Percentiles rank a stretch among this genome's conserved stretches.
Evolutionary conservation across 352 stramenopile species (phyloP).

Genomic region (Phytophthora nicotianae): DNA sequence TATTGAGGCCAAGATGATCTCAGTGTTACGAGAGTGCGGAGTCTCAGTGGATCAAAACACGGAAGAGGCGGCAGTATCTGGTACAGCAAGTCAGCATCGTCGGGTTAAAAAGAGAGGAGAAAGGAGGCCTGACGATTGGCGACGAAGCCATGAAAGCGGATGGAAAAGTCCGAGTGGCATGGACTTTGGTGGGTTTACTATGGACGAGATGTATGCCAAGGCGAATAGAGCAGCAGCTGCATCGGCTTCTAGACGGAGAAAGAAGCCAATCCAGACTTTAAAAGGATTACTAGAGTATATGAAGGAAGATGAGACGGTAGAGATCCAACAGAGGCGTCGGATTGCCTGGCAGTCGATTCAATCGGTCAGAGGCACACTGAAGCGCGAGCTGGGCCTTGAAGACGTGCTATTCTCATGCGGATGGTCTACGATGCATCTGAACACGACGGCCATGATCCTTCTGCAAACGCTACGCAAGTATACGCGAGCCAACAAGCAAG

Average conservation of each 20-base stretch:
- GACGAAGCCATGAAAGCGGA: slow-evolving; percentile 2
- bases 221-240: slow-evolving; percentile 22
- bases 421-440: slow-evolving; percentile 67
- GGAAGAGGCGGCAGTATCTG: slow-evolving; percentile 8
- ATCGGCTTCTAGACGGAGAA: slow-evolving; percentile 26
- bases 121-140: slow-evolving; percentile 14
- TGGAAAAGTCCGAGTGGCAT: slow-evolving; percentile 34
- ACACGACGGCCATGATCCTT: slow-evolving; percentile 62
- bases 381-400: slow-evolving; percentile 55
- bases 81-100: slow-evolving; percentile 6
- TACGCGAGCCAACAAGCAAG: slow-evolving; percentile 37
- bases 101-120: slow-evolving; percentile 8
- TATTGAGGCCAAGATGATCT: slow-evolving; percentile 56
- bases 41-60: slow-evolving; percentile 27
- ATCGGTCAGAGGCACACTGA: slow-evolving; percentile 51
- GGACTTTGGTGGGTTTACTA: slow-evolving; percentile 62
- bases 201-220: slow-evolving; percentile 48
- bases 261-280: slow-evolving; percentile 46
- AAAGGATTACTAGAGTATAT: slow-evolving; percentile 49
- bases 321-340: slow-evolving; percentile 43
- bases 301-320: slow-evolving; percentile 39
- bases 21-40: slow-evolving; percentile 58
- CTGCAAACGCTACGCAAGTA: slow-evolving; percentile 65
- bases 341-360: slow-evolving; percentile 62
- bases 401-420: slow-evolving; percentile 58